Evolutionary conservation across 2,329 filamentous ascomycete species (phyloP), one percentile per base, ranked within the genome.

Genomic region (Arachnopeziza araneosa): DNA sequence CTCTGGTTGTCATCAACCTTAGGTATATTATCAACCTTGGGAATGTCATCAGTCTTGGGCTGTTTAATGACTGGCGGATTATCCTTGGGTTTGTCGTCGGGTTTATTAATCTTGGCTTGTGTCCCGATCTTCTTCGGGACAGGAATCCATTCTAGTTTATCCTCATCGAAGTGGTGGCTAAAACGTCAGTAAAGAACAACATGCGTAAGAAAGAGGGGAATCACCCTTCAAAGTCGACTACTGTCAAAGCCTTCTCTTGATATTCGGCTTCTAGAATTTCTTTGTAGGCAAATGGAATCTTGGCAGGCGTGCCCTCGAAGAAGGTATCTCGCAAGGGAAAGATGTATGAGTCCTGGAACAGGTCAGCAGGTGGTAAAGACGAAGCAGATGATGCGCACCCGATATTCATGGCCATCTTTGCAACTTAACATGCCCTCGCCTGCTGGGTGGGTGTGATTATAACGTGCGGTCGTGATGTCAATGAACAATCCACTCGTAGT

Each of bases 391-490:
- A 22, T 24, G 36, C 72, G 55, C 67, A 81, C 79, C 60, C 76
- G 71, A 63, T 77, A 81, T 66, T 81, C 75, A 59, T 82, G 79
- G 1, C 78, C 78, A 63, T 80, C 76, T 66, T 83, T 83, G 69
- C 78, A 79, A 52, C 75, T 77, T 56, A 83, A 65, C 49, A 82
- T 75, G 2, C 79, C 79, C 23, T 63, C 75, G 60, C 24, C 80
- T 73, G 60, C 72, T 1, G 74, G 70, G 49, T 81, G 78, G 0
- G 65, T 69, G n/a, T 61, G 22, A 55, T 70, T 69, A 36, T 72
- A 70, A 55, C 70, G 83, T 50, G 93, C 76, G n/a, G 84, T 89
- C 2, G 90, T 95, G 69, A 96, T 92, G 73, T 95, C 90, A 73
- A 95, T 86, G 73, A 89, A 96, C 68, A 93, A 80, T 58, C 90